Conservation (phyloP, 805 yeast genomes). For the Wickerhamomyces mucosus region DNA sequence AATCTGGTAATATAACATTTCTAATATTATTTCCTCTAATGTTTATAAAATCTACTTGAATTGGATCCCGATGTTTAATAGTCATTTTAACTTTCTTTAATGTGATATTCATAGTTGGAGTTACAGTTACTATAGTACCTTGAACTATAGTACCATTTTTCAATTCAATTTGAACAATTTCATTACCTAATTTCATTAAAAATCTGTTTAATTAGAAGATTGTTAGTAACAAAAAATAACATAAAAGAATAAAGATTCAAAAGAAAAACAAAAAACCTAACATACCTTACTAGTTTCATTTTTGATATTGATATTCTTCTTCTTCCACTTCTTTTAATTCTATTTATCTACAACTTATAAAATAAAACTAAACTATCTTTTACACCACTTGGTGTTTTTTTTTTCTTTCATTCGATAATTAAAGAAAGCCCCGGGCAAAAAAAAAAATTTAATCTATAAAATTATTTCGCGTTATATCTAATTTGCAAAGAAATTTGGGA, state of each 20-base stretch:
- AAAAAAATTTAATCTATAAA: no score
- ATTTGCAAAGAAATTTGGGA: no score
- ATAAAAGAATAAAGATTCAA: not conserved
- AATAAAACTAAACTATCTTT: no score
- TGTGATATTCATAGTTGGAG: slow-evolving; percentile 87
- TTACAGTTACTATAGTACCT: slow-evolving; percentile 76
- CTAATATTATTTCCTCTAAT: slow-evolving; percentile 87
- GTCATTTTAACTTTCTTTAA: slow-evolving; percentile 75
- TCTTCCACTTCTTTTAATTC: not conserved
- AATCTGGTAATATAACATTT: slow-evolving; percentile 76
- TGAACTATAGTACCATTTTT: slow-evolving; percentile 83
- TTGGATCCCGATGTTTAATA: slow-evolving; percentile 58
- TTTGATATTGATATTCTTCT: not conserved
- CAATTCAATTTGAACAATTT: slow-evolving; percentile 82
- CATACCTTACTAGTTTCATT: slow-evolving; percentile 4
- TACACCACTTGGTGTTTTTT: no score
- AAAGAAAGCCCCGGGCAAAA: no score
- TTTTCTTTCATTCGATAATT: no score
- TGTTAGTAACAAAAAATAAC: not conserved
- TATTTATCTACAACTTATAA: no score
- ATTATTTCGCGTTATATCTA: no score
- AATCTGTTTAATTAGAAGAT: slow-evolving; percentile 62
- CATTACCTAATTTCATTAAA: slow-evolving; percentile 76
- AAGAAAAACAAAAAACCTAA: not conserved
- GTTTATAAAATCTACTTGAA: slow-evolving; percentile 65